Base-by-base conservation (phyloP, 2,329 filamentous ascomycete species). In the Sclerotinia spermophila region DNA sequence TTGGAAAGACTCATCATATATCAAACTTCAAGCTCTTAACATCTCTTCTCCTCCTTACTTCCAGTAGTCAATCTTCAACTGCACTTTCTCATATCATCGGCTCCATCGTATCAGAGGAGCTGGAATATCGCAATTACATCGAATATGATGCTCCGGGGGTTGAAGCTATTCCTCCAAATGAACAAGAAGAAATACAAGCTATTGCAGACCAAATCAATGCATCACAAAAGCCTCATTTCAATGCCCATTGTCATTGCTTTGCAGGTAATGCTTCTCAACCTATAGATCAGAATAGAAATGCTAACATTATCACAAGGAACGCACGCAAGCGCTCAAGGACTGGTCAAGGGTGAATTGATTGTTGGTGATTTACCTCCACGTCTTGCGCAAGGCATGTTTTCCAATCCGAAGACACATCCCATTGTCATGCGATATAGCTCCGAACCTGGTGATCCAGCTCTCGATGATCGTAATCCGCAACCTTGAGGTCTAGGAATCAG, bases 401-500 rank as follows among this genome's bases (percentile, higher is more conserved):
- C 72, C 30, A 72, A 72, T 13, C 71, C 71, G 8, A 69, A 40
- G 17, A 76, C 79, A 56, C 82, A 79, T 70, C 79, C 78, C 17
- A 76, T 79, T 21, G 77, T 77, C 19, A 79, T 78, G 72, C 78
- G 80, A 38, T 82, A 83, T 73, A 80, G 78, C 68, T 80, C 76
- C 21, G 80, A 82, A 72, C 79, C 79, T 21, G 78, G 80, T 55
- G 79, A 81, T 69, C 80, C 80, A 64, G 79, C 79, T 19, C 75
- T 82, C 27, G 79, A 82, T 74, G 80, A 84, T 68, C 80, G 79
- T 38, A 81, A 82, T 35, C 79, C 83, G 0, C 81, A 82, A 67
- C 83, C 83, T 5, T 80, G 83, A 53, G 84, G 83, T 35, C 82
- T 85, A 56, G 81, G 77, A 17, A 84, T 86, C 79, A 85, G 85